These are phyloP conservation scores for Pseudisothecium myosuroides DNA, from an alignment of 225 moss, liverwort and hornwort genomes.

Conservation along the genomic window DNA sequence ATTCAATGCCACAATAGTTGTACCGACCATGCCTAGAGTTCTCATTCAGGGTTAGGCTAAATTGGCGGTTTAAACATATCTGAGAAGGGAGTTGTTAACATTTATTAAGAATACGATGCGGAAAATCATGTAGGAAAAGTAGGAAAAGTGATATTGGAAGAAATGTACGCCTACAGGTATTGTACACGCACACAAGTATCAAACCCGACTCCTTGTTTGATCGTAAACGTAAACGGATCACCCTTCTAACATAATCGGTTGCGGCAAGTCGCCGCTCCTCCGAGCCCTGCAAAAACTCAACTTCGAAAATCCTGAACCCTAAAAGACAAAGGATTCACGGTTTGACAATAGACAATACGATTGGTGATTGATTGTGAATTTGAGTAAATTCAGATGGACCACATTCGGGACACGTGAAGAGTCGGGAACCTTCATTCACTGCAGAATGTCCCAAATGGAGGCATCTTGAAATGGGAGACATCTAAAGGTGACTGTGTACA, in stretches of 20 bases:
- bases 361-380: not conserved
- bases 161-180: not conserved
- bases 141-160: not conserved
- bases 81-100: not conserved
- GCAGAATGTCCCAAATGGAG: not conserved
- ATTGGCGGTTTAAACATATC: not conserved
- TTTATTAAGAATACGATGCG: not conserved
- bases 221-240: not conserved
- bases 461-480: not conserved
- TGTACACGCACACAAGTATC: not conserved
- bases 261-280: not conserved
- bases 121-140: not conserved
- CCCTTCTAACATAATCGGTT: not conserved
- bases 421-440: not conserved
- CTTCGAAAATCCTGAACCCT: not conserved
- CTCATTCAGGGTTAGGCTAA: not conserved
- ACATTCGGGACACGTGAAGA: not conserved
- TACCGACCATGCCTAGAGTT: not conserved
- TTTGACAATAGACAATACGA: not conserved
- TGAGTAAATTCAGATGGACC: not conserved
- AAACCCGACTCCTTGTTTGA: not conserved
- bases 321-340: not conserved
- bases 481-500: not conserved
- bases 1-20: not conserved
- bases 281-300: not conserved